These are phyloP conservation scores for Aspergillus haitiensis DNA, from an alignment of 495 filamentous ascomycete species.

Conservation along the genomic window DNA sequence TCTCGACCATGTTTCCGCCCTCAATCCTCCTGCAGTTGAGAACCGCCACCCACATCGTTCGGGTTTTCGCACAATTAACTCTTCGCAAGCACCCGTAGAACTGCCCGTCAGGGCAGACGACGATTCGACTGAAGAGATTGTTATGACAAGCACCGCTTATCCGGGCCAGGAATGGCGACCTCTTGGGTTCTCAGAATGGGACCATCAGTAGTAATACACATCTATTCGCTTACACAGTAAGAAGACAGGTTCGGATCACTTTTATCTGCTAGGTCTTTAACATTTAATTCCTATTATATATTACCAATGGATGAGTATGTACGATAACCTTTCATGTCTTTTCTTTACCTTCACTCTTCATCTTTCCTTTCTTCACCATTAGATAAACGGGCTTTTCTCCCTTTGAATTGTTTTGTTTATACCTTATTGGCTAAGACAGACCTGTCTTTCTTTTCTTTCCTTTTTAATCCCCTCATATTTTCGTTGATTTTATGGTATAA, in stretches of 20 bases:
- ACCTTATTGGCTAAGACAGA: neutral
- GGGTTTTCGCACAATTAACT: constrained; percentile 26
- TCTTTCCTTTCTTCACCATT: neutral
- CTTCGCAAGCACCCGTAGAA: constrained; percentile 34
- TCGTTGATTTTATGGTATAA: no score
- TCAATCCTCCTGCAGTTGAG: neutral
- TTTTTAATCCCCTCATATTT: no score
- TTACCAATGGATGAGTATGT: neutral
- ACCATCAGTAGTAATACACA: constrained; percentile 20
- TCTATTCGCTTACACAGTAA: no score
- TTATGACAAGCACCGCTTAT: constrained; percentile 77
- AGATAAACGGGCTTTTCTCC: neutral
- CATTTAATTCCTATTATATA: constrained; percentile 14
- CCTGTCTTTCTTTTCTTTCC: neutral
- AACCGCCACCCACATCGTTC: constrained; percentile 30
- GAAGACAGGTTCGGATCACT: no score
- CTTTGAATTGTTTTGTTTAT: neutral
- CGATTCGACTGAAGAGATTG: constrained; percentile 54
- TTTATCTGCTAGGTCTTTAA: neutral
- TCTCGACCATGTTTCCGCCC: neutral
- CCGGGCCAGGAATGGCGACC: constrained; percentile 85
- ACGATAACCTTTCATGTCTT: constrained; percentile 14
- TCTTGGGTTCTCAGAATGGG: constrained; percentile 31
- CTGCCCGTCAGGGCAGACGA: constrained; percentile 43
- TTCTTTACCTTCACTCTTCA: constrained; percentile 11